phyloP scores from a whole-genome alignment of 805 yeast species.

The Starmerella bombicola region DNA sequence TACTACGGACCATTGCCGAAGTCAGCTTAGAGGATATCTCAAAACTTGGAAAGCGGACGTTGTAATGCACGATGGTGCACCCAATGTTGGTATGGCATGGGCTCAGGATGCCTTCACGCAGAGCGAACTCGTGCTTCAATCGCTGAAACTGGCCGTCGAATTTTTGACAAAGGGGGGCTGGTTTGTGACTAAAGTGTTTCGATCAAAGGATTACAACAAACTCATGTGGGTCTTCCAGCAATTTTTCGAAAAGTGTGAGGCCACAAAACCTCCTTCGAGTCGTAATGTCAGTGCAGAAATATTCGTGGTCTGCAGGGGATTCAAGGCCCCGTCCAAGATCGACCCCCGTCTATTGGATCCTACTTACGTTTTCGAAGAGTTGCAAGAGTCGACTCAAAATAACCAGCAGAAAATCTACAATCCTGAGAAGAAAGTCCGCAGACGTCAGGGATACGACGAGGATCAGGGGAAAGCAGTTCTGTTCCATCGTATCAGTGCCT shows the following conservation, averaged over 20 bases:
- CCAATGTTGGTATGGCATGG: conserved; percentile 99
- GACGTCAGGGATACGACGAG: conserved; percentile 83
- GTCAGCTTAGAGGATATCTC: conserved; percentile 86
- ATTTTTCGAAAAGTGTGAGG: conserved; percentile 90
- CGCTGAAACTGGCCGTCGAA: conserved; percentile 86
- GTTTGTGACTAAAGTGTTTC: conserved; percentile 89
- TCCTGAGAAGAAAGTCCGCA: conserved; percentile 82
- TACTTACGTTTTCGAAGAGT: conserved; percentile 85
- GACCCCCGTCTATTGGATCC: conserved; percentile 91
- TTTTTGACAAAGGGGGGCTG: conserved; percentile 85
- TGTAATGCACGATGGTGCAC: conserved; percentile 98
- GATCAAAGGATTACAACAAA: conserved; percentile 97
- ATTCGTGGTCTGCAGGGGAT: conserved; percentile 90
- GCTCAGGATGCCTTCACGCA: conserved; percentile 98
- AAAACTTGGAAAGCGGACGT: conserved; percentile 99
- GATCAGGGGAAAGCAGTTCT: conserved; percentile 66
- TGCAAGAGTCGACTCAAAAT: conserved; percentile 43
- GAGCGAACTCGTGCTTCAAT: conserved; percentile 88
- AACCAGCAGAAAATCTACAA: conserved; percentile 87
- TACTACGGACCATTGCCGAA: conserved; percentile 95
- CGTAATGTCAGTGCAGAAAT: conserved; percentile 99
- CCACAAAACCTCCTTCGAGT: conserved; percentile 97
- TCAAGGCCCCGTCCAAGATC: conserved; percentile 88
- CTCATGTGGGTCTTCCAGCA: conserved; percentile 96
- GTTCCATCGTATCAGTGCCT: conserved; percentile 56